Percentiles rank a stretch among this genome's conserved stretches.
phyloP scores from a whole-genome alignment of 495 filamentous ascomycete species.

The Lasiosphaeria hispida region DNA sequence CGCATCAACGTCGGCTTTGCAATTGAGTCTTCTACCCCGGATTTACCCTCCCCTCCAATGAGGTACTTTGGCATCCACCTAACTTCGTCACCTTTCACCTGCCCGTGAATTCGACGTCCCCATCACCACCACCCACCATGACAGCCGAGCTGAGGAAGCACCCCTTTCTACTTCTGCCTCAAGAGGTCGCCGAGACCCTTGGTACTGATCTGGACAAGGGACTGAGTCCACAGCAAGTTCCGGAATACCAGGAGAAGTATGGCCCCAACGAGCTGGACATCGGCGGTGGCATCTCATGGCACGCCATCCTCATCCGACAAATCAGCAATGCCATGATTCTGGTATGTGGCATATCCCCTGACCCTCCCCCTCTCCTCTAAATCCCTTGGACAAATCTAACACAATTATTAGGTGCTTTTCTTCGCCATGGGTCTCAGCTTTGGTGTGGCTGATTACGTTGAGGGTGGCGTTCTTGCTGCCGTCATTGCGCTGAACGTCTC shows the following conservation, averaged over 20 bases:
- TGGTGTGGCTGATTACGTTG: slow-evolving; percentile 74
- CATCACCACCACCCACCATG: slow-evolving; percentile 27
- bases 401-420: slow-evolving; percentile 61
- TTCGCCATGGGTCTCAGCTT: slow-evolving; percentile 83
- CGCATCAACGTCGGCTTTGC: neutral
- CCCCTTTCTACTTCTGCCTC: slow-evolving; percentile 50
- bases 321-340: slow-evolving; percentile 67
- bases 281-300: slow-evolving; percentile 58
- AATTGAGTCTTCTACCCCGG: neutral
- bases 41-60: slow-evolving; percentile 2
- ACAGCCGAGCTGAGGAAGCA: slow-evolving; percentile 44
- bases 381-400: slow-evolving; percentile 17
- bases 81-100: neutral
- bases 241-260: slow-evolving; percentile 49
- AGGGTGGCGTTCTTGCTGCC: slow-evolving; percentile 76
- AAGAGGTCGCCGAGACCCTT: slow-evolving; percentile 52
- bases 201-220: slow-evolving; percentile 58
- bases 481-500: slow-evolving; percentile 80
- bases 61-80: neutral
- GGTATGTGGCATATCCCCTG: slow-evolving; percentile 37
- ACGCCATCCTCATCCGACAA: slow-evolving; percentile 65
- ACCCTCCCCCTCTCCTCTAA: neutral
- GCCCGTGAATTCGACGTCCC: neutral
- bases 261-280: slow-evolving; percentile 63
- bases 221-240: slow-evolving; percentile 49